Evolutionary conservation across 1,284 basidiomycete genomes (phyloP), one percentile per base, ranked within the genome.

Genomic region (Moesziomyces sp.): DNA sequence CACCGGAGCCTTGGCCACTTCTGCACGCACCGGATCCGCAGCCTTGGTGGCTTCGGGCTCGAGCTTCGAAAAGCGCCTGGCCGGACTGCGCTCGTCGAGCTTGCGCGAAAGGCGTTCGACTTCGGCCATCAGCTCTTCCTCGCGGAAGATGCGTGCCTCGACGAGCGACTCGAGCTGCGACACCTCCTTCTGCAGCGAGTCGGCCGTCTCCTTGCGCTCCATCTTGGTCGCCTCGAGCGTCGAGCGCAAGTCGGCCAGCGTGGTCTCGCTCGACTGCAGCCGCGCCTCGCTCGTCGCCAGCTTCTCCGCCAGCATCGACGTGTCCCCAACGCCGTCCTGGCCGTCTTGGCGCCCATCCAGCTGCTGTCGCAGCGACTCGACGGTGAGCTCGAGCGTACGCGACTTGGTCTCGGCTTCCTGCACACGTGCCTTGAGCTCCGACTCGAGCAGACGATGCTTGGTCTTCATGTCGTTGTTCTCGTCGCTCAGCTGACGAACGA

Each of bases 401-500:
- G 92, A 89, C 66, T 91, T 89, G 7, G 88, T 88, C 83, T 93
- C 91, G n/a, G 90, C 88, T 50, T 88, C 84, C 50, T 94, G 86
- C 34, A 92, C 86, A 64, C 88, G 87, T 72, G 93, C 92, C 86
- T 95, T 93, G 34, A 59, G 52, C 23, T 55, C 54, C 16, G 79
- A 53, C 80, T 93, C 89, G 35, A 93, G 85, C 43, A 90, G 84
- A 80, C 91, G 91, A 83, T 89, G 90, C 73, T 88, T 87, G 65
- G 91, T 89, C 23, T 87, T 85, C 10, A 89, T 84, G n/a, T 87
- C 85, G 5, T 88, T 83, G 76, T 90, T 92, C 85, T 96, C 94
- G 74, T 91, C 90, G 81, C 92, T 91, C 46, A 96, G 87, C 78
- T 94, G 91, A 79, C 92, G 91, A 26, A 96, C 89, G 76, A 97